These are phyloP conservation scores for Polytolypa hystricis DNA, from an alignment of 2,329 filamentous ascomycete species.

Conservation along the genomic window DNA sequence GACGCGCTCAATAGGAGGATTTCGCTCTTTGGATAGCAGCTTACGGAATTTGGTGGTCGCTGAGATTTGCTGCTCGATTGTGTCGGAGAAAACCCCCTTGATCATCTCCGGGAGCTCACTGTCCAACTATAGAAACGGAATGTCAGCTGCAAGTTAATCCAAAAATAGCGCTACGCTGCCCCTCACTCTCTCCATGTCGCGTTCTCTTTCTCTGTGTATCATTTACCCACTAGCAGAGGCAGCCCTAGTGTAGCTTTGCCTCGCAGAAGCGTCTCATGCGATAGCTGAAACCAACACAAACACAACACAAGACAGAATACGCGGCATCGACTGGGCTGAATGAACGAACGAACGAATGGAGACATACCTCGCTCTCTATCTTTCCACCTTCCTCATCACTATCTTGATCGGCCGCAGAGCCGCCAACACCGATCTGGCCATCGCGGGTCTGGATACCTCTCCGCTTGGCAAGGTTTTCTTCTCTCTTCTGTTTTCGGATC, in stretches of 20 bases:
- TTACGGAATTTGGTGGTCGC: constrained; percentile 98
- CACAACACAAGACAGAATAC: too few species aligned
- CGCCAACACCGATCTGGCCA: constrained; percentile 43
- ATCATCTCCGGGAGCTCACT: constrained; percentile 99
- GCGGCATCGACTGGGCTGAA: too few species aligned
- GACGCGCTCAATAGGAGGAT: constrained; percentile 96
- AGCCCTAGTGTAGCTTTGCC: too few species aligned
- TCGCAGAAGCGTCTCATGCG: too few species aligned
- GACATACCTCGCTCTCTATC: constrained; percentile 85
- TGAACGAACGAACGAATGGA: neutral
- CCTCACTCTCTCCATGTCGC: too few species aligned
- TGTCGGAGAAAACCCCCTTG: constrained; percentile 92
- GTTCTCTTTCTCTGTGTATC: too few species aligned
- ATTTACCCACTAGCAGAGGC: too few species aligned
- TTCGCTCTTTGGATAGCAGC: constrained; percentile 94
- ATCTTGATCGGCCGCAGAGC: constrained; percentile 78
- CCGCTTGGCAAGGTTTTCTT: constrained; percentile 97
- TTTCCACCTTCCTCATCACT: constrained; percentile 95
- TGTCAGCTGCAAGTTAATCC: constrained; percentile 1
- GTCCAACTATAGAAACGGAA: constrained; percentile 55
- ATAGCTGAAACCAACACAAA: too few species aligned
- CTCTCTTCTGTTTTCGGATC: constrained; percentile 95
- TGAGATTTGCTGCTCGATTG: constrained; percentile 95
- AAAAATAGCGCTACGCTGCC: neutral
- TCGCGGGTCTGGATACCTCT: constrained; percentile 81